These are phyloP conservation scores for Phaeosphaeria sp. DNA, from an alignment of 2,329 filamentous ascomycete genomes.

Conservation along the genomic window DNA sequence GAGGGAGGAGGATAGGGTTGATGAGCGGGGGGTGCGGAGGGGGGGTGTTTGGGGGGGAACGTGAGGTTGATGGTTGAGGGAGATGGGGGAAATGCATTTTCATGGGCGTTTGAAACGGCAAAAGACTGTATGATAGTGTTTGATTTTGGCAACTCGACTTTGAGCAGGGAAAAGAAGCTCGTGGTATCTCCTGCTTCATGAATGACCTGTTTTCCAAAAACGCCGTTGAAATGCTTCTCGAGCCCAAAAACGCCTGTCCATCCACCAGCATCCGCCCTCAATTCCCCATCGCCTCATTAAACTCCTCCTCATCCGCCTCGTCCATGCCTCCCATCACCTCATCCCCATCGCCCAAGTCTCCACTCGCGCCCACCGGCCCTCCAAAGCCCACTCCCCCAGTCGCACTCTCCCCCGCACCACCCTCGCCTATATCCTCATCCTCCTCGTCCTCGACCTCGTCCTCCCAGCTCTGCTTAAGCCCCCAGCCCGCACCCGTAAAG, in stretches of 20 bases:
- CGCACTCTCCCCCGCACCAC: conserved; percentile 12
- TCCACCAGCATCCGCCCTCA: too few species aligned
- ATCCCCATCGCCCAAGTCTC: conserved; percentile 43
- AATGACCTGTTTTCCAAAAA: conserved; percentile 7
- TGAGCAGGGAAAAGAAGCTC: too few species aligned
- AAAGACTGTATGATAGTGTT: conserved; percentile 11
- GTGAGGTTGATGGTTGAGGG: conserved; percentile 1
- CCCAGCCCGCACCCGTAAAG: conserved; percentile 45
- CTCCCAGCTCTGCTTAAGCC: conserved; percentile 59
- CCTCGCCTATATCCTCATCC: conserved; percentile 73
- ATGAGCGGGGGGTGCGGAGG: conserved; percentile 24
- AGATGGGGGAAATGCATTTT: background rate
- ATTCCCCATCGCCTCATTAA: conserved; percentile 49
- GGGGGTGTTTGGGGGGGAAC: conserved; percentile 24
- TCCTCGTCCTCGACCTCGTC: conserved; percentile 74
- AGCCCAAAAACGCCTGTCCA: background rate
- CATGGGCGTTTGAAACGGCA: too few species aligned
- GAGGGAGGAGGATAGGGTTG: conserved; percentile 25
- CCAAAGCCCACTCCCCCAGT: conserved; percentile 44
- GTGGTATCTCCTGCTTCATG: conserved; percentile 1
- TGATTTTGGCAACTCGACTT: conserved; percentile 6
- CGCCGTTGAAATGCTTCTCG: conserved; percentile 25
- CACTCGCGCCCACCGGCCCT: conserved; percentile 35
- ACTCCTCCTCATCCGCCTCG: conserved; percentile 54
- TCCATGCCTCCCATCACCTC: conserved; percentile 40